Percentiles rank a stretch among this genome's conserved stretches.
Conservation (phyloP, 441 rosid species). For the Mallotus japonicus region DNA sequence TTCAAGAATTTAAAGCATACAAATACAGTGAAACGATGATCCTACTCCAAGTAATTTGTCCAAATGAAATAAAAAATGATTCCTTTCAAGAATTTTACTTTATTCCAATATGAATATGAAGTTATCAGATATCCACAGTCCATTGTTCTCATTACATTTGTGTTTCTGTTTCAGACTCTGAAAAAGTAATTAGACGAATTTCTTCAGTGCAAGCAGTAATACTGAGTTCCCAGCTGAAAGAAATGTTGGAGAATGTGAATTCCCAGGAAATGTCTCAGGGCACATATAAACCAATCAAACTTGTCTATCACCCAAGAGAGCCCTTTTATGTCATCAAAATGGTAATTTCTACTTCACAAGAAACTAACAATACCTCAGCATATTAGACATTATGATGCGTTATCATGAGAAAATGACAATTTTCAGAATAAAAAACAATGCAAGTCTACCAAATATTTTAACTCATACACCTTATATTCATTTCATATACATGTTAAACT, state of each 20-base stretch:
- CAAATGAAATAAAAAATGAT: not conserved
- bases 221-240: constrained; percentile 70
- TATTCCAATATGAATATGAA: not conserved
- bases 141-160: not conserved
- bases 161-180: constrained; percentile 50
- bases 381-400: not conserved
- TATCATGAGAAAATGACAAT: not conserved
- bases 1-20: constrained; percentile 1
- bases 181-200: constrained; percentile 55
- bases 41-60: not conserved
- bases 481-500: not conserved
- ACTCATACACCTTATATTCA: not conserved
- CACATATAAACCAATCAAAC: constrained; percentile 54
- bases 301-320: constrained; percentile 66
- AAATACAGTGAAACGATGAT: not conserved
- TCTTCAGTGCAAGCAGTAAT: constrained; percentile 70
- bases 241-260: constrained; percentile 50
- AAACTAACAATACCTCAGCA: not conserved
- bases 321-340: constrained; percentile 79
- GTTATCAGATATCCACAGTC: not conserved
- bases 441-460: not conserved
- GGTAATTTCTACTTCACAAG: constrained; percentile 32
- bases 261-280: constrained; percentile 43
- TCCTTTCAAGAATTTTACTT: no score
- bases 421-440: constrained; percentile 9